These are phyloP conservation scores for Sporothrix inflata DNA, from an alignment of 2,329 filamentous ascomycete species.

Conservation along the genomic window DNA sequence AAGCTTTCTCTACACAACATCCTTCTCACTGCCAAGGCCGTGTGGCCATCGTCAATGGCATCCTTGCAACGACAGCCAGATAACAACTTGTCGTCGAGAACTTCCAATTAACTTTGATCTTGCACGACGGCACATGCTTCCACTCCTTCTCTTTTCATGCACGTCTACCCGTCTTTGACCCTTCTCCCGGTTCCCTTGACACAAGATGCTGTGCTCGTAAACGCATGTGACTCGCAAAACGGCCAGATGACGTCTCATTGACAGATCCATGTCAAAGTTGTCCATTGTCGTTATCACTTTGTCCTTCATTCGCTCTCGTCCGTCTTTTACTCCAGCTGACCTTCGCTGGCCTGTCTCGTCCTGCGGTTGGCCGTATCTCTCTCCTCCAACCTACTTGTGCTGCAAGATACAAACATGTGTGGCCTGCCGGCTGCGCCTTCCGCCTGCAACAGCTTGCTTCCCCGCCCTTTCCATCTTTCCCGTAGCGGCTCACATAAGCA, in stretches of 20 bases:
- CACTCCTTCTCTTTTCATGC: neutral
- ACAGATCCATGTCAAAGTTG: neutral
- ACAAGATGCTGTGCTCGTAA: neutral
- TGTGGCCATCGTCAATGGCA: too few species aligned
- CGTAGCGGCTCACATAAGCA: constrained; percentile 23
- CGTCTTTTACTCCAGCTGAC: neutral
- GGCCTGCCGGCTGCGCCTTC: neutral
- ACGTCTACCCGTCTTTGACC: neutral
- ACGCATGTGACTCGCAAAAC: neutral
- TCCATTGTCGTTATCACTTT: neutral
- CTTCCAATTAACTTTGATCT: neutral
- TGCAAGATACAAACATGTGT: neutral
- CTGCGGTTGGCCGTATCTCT: neutral
- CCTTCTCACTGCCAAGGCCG: too few species aligned
- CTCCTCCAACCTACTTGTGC: too few species aligned
- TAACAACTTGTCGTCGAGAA: neutral
- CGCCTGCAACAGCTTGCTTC: neutral
- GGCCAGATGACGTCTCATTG: neutral
- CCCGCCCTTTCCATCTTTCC: neutral
- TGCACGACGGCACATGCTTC: neutral
- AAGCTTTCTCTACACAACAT: too few species aligned
- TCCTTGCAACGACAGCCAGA: neutral
- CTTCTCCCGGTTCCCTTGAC: neutral
- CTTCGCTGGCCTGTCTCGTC: neutral
- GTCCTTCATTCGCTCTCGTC: neutral